Conservation (phyloP, 2,329 filamentous ascomycete genomes). For the Ophioceras dolichostomum region DNA sequence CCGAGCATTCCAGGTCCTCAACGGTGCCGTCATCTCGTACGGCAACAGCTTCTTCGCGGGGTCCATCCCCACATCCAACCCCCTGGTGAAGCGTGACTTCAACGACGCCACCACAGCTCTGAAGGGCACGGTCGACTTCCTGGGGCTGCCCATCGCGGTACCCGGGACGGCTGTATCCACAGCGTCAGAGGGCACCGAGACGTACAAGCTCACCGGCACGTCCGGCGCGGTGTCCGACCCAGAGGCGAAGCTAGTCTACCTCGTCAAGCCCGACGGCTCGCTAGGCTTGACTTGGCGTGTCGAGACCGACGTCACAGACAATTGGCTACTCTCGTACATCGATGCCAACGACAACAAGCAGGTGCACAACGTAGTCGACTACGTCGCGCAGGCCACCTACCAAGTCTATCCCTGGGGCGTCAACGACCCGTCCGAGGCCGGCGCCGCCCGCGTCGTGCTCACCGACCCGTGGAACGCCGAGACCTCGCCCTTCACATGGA, state of each 20-base stretch:
- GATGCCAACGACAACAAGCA: slow-evolving; percentile 33
- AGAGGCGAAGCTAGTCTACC: slow-evolving; percentile 41
- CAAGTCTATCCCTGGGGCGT: slow-evolving; percentile 43
- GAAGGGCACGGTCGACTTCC: slow-evolving; percentile 22
- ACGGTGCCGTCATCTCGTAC: slow-evolving; percentile 45
- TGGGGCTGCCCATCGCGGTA: slow-evolving; percentile 28
- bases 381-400: slow-evolving; percentile 41
- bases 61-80: slow-evolving; percentile 24
- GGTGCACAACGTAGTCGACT: slow-evolving; percentile 43
- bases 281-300: slow-evolving; percentile 43
- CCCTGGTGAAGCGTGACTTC: slow-evolving; percentile 25
- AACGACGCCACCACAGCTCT: slow-evolving; percentile 30
- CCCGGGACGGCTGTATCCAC: slow-evolving; percentile 15
- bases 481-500: slow-evolving; percentile 41
- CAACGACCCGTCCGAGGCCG: slow-evolving; percentile 39
- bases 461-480: slow-evolving; percentile 33
- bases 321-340: slow-evolving; percentile 49
- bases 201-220: slow-evolving; percentile 32
- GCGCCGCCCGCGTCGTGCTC: slow-evolving; percentile 22
- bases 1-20: slow-evolving; percentile 13
- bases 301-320: slow-evolving; percentile 42
- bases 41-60: slow-evolving; percentile 36
- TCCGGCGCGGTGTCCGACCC: slow-evolving; percentile 37
- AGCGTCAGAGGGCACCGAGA: slow-evolving; percentile 12
- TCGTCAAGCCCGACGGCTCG: slow-evolving; percentile 31